A percentile compares a stretch with the other conserved stretches of the same genome.
phyloP scores from a whole-genome alignment of 805 yeast species.

The Pichia cephalocereana region DNA sequence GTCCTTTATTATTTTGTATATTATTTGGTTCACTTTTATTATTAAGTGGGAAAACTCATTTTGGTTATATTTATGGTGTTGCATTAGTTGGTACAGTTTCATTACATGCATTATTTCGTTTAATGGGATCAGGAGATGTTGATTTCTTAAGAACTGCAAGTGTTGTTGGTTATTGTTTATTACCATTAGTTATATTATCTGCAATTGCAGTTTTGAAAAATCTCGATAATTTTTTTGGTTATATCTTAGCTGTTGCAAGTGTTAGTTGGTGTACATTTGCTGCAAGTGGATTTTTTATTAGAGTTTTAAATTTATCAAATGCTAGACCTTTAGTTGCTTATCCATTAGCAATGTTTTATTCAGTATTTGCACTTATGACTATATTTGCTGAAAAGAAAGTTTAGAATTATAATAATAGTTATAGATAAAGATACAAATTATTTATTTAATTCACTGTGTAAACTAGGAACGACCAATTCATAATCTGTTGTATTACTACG shows the following conservation, averaged over 20 bases:
- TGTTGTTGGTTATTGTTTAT: conserved; percentile 85
- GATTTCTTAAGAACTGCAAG: conserved; percentile 72
- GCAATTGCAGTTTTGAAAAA: conserved; percentile 58
- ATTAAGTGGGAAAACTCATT: conserved; percentile 88
- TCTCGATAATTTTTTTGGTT: conserved; percentile 70
- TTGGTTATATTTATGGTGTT: conserved; percentile 94
- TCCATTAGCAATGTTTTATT: conserved; percentile 84
- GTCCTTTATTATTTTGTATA: conserved; percentile 84
- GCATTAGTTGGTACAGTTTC: conserved; percentile 86
- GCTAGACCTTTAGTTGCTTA: conserved; percentile 89
- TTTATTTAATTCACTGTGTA: conserved; percentile 7
- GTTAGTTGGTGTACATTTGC: conserved; percentile 90
- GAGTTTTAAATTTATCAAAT: conserved; percentile 71
- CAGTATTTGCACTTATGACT: conserved; percentile 93
- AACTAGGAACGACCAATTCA: conserved; percentile 59
- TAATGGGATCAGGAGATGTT: conserved; percentile 60
- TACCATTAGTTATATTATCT: conserved; percentile 77
- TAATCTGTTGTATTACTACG: conserved; percentile 53
- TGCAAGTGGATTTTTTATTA: conserved; percentile 86
- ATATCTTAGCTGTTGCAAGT: conserved; percentile 52
- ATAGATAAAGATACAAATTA: not conserved
- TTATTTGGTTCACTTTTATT: conserved; percentile 76
- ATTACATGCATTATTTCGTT: conserved; percentile 72
- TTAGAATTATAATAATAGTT: not conserved
- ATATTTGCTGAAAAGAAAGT: conserved; percentile 44